These are phyloP conservation scores for Noccaea caerulescens DNA, from an alignment of 345 rosid genomes.

Conservation along the genomic window DNA sequence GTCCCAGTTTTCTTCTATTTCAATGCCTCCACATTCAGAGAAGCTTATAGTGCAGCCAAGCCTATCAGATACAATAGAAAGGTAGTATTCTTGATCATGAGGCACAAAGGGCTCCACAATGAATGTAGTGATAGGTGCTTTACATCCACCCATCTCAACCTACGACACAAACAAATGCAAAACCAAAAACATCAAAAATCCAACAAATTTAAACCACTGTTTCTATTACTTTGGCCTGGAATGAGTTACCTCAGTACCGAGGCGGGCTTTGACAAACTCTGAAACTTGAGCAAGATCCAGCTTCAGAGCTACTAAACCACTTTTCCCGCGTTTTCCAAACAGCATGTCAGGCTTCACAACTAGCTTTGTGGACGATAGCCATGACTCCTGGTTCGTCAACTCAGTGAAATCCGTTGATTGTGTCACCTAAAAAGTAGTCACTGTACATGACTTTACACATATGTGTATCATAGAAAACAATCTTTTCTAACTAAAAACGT, in stretches of 20 bases:
- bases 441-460: slow-evolving; percentile 5
- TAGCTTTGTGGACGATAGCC: slow-evolving; percentile 85
- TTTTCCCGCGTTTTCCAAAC: slow-evolving; percentile 95
- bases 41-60: slow-evolving; percentile 86
- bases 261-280: slow-evolving; percentile 86
- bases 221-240: not conserved
- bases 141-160: slow-evolving; percentile 97
- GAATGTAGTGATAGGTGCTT: slow-evolving; percentile 89
- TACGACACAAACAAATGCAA: slow-evolving; percentile 30
- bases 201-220: not conserved
- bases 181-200: slow-evolving; percentile 7
- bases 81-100: slow-evolving; percentile 85
- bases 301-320: slow-evolving; percentile 91
- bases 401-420: slow-evolving; percentile 80
- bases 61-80: slow-evolving; percentile 87
- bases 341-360: slow-evolving; percentile 99
- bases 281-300: slow-evolving; percentile 97
- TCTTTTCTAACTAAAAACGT: not conserved
- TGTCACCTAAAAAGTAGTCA: slow-evolving; percentile 59
- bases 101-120: slow-evolving; percentile 96
- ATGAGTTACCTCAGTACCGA: slow-evolving; percentile 75
- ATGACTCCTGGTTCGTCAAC: slow-evolving; percentile 72
- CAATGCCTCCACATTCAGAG: slow-evolving; percentile 98
- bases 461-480: not conserved
- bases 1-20: slow-evolving; percentile 99